phyloP scores from a whole-genome alignment of 306 rosid species.

The Prunus persica region Prunus_persica_NCBIv2 NC_034009.1:37935501-37936000 shows the following conservation, averaged over 20 bases:
- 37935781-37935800: constrained; percentile 20
- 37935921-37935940: constrained; percentile 74
- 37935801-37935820: constrained; percentile 4
- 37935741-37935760: constrained; percentile 21
- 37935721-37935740: constrained; percentile 24
- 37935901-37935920: constrained; percentile 37
- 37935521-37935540: constrained; percentile 40
- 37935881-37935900: constrained; percentile 45
- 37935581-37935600: constrained; percentile 12
- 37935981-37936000: constrained; percentile 28
- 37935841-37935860: constrained; percentile 32
- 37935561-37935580: constrained; percentile 55
- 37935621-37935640: background rate
- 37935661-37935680: too few relatives aligned
- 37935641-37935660: too few relatives aligned
- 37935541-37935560: constrained; percentile 42
- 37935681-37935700: constrained; percentile 31
- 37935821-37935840: constrained; percentile 42
- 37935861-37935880: constrained; percentile 40
- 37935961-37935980: constrained; percentile 65
- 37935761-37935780: constrained; percentile 40
- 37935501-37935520: constrained; percentile 75
- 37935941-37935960: constrained; percentile 40
- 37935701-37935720: constrained; percentile 20
- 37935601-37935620: background rate